Base-by-base conservation (phyloP, 129 eudicot species). In the Arctium minus region DNA sequence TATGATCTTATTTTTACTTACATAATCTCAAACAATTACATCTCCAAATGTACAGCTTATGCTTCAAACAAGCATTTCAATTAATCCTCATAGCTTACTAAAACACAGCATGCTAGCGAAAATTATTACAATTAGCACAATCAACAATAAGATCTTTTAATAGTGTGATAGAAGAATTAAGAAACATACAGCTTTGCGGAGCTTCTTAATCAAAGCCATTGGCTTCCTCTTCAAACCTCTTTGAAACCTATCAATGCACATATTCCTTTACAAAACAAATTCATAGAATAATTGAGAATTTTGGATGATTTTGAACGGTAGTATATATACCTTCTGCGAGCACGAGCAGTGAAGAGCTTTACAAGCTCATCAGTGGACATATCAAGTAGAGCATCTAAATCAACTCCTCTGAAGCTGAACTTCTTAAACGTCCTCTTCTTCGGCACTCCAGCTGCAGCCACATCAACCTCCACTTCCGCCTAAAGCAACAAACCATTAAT, bases 151-250 rank as follows among this genome's bases (percentile, higher is more conserved):
- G 8, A 82, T 46, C 3, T 1, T 2, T 31, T 35, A 9, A 65
- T 9, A 32, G 2, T n/a, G 38, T 2, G 42, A 72, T 39, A 8
- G 48, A 22, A 22, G 27, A 29, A 7, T 74, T 30, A 44, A 15
- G 15, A 65, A 72, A 78, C 91, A 46, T 92, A 92, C 97, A 62
- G 97, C 98, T 85, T 92, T 94, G 31, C 97, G 90, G 1, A 94
- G 88, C 92, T 94, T 94, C 94, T 94, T 94, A 85, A 94, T 94
- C 90, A 94, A 79, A 75, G 97, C 97, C 98, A 94, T 89, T 2
- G 97, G 97, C 92, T 94, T 94, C 88, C 98, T 92, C 90, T 90
- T 94, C 94, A 94, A 84, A 73, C 98, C 97, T 62, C 97, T 92
- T 83, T 82, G 88, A 39, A 94, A 90, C 96, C 98, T 94, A 78